Conservation (phyloP, 192 early-diverging fungal genomes). For the Pilaira anomala region DNA sequence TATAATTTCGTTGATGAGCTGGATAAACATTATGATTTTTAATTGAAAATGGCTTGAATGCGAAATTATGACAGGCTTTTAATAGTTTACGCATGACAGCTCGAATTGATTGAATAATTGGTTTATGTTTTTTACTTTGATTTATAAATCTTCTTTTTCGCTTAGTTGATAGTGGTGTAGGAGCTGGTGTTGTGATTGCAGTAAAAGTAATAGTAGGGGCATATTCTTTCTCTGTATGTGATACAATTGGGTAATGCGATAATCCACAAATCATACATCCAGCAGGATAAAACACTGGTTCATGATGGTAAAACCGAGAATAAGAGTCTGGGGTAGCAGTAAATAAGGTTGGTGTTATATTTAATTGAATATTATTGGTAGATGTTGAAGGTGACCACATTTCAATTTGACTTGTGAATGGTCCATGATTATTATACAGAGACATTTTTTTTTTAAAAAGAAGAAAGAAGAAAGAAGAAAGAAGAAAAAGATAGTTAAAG, state of each 20-base stretch:
- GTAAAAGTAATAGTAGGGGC: too few species aligned
- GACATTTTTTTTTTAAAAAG: neutral
- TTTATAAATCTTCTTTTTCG: too few species aligned
- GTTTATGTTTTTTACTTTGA: too few species aligned
- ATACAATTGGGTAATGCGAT: neutral
- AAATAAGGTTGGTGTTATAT: neutral
- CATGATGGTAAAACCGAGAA: conserved; percentile 11
- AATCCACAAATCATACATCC: conserved; percentile 13
- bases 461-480: neutral
- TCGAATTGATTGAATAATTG: too few species aligned
- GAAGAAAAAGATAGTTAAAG: neutral
- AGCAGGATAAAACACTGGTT: conserved; percentile 2
- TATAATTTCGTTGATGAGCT: too few species aligned
- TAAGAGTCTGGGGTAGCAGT: neutral
- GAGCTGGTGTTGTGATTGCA: neutral
- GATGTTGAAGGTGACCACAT: conserved; percentile 15
- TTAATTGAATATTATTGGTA: neutral
- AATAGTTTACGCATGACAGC: too few species aligned
- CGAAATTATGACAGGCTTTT: too few species aligned
- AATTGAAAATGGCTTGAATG: too few species aligned
- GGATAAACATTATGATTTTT: too few species aligned
- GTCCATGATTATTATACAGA: neutral
- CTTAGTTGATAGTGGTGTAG: neutral
- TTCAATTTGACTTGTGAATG: neutral
- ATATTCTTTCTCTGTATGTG: too few species aligned